Evolutionary conservation across 1,284 basidiomycete species (phyloP), one percentile per base, ranked within the genome.

Genomic region (Cystobasidium pallidum): DNA sequence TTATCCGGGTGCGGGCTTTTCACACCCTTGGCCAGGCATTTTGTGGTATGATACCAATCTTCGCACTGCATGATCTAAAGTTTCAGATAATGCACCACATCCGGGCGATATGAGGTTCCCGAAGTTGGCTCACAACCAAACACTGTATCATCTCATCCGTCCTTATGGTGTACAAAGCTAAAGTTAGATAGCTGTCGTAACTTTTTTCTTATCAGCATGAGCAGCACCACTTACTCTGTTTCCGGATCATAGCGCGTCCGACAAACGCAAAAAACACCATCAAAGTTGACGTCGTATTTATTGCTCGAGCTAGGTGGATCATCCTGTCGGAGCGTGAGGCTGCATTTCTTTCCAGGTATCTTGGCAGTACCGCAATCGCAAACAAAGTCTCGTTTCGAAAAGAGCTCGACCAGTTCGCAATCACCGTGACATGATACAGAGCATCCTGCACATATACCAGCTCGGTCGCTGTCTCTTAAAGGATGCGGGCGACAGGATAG

Each of bases 381-480:
- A 2, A 74, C 75, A 59, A 78, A 78, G 54, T 65, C 54, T 8
- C 76, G 63, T 17, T 75, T 74, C 24, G 65, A 75, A 74, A 78
- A 78, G 30, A 78, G 75, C 57, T 78, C 76, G 51, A 78, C 76
- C 17, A 78, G 75, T n/a, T 78, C 73, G 57, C 78, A 77, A 2
- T 76, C 75, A 6, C 77, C 78, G 72, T 83, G 82, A 63, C 82
- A 83, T 1, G 79, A 76, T 15, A 83, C 77, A 36, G 79, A 80
- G 74, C 82, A 83, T 1, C 77, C 80, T 0, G 79, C 79, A 67
- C 82, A 83, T n/a, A 82, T 80, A 7, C 80, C 81, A n/a, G 77
- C 76, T 15, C 80, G 73, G 26, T 80, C 78, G 30, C 79, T 32
- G 39, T 75, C 73, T 1, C 72, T 74, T 8, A 49, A 19, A 64